Base-by-base conservation (phyloP, 768 basidiomycete species). In the Sistotremastrum niveocremeum region DNA sequence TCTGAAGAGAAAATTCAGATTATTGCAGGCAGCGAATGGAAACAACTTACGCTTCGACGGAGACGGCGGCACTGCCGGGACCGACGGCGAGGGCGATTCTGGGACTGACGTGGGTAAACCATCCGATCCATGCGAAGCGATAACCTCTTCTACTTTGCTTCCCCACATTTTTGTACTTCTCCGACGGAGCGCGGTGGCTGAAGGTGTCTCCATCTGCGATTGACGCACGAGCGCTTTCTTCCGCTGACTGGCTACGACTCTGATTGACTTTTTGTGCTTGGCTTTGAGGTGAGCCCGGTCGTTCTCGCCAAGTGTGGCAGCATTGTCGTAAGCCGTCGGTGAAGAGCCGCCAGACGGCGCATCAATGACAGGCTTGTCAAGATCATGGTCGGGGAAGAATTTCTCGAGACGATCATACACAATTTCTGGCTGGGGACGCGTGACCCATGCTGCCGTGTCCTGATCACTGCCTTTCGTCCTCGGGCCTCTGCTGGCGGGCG, bases 151-250 rank as follows among this genome's bases (percentile, higher is more conserved):
- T 37, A 97, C 63, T 54, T 77, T 80, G 56, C 84, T 87, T 7
- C 87, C 93, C 90, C 95, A 99, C 46, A 99, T 71, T 62, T 93
- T 97, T 20, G 93, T 94, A 56, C 87, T 90, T 57, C 88, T 73
- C 61, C 87, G 81, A 38, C 89, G 73, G 52, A 81, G 57, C 43
- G 81, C 60, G 48, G 68, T 68, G n/a, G 63, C 62, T 4, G 65
- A 68, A n/a, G 66, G 63, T 47, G 66, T 61, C 45, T 78, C 77
- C 28, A 71, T 71, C 52, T 74, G 74, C 39, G 81, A 83, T 4
- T 72, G 75, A 39, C 83, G 72, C 55, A 87, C 81, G 42, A 84
- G 74, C 52, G 73, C 69, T 51, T 76, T 76, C 67, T 86, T 88
- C 51, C 88, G 79, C 50, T 93, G 90, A 54, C 85, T 79, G 0